These are phyloP conservation scores for Chlorophyllum brunneum DNA, from an alignment of 768 basidiomycete species.

Conservation along the genomic window DNA sequence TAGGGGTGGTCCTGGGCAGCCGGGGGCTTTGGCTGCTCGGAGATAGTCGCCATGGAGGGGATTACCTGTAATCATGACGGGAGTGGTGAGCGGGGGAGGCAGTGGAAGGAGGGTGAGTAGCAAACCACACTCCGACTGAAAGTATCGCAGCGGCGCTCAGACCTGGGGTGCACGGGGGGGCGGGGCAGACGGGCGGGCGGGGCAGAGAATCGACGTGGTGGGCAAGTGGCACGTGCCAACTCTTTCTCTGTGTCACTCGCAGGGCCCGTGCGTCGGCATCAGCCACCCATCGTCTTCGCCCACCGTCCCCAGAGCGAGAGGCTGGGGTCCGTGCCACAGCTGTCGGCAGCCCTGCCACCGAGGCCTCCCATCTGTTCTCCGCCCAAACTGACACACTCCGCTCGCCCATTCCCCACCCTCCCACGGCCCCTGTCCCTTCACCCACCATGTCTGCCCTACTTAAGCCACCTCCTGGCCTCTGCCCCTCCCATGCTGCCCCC, in stretches of 20 bases:
- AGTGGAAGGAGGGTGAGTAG: conserved; percentile 23
- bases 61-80: conserved; percentile 10
- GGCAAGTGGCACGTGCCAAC: conserved; percentile 10
- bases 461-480: not conserved
- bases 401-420: conserved; percentile 1
- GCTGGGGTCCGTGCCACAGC: not conserved
- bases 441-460: conserved; percentile 1
- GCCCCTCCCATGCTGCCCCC: not conserved
- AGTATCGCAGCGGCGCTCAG: conserved; percentile 37
- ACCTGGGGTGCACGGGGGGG: conserved; percentile 21
- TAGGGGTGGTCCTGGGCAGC: conserved; percentile 29
- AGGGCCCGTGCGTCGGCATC: conserved; percentile 7
- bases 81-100: conserved; percentile 10
- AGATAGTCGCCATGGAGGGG: conserved; percentile 22
- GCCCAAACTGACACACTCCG: conserved; percentile 13
- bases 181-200: not conserved
- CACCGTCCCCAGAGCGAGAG: not conserved
- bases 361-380: conserved; percentile 12
- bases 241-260: not conserved
- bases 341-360: not conserved
- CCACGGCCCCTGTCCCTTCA: conserved; percentile 7
- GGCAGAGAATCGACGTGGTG: conserved; percentile 3
- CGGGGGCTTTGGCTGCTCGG: conserved; percentile 29
- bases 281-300: not conserved
- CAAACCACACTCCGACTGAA: conserved; percentile 46